Evolutionary conservation across 257 asterid genomes (phyloP), one percentile per base, ranked within the genome.

Genomic region (Solanum clarkiae): DNA sequence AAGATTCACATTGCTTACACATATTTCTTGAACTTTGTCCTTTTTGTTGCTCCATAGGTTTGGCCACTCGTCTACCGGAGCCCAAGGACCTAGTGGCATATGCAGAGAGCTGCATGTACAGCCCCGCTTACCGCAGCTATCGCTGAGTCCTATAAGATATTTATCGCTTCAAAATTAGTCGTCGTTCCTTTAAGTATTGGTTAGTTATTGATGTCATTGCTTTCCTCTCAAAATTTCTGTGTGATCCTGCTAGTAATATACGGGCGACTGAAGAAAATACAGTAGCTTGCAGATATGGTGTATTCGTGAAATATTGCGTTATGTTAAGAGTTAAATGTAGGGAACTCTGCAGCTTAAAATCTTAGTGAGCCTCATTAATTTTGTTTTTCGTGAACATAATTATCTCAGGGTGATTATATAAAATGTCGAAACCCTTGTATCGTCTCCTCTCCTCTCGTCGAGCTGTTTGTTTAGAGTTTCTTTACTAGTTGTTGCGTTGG

Each of bases 71-170:
- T 85, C 90, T 95, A 36, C 99, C 98, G 2, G 91, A 91, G 84
- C 99, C 97, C 0, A 90, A 86, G 51, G 89, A 92, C 88, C 90
- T 95, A 54, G 95, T 86, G 44, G 90, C 92, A 54, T 90, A 93
- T 62, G 98, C 99, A 13, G 95, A 92, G 85, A 94, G 97, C 90
- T 95, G 95, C 62, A 94, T 95, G 99, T 95, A 95, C 92, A 93
- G 98, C 93, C 99, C 99, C 40, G 86, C 90, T 81, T 95, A 95
- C 65, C 92, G 92, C 56, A 94, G 90, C 91, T 95, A 94, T 84
- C 95, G 97, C 60, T 95, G 89, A 94, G 87, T 70, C 14, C 71
- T 32, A 53, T 42, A 84, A 84, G 47, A 83, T 70, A 32, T 32
- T 20, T 36, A 26, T 26, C 47, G 17, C 13, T 36, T 54, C 44